Percentiles rank a stretch among this genome's conserved stretches.
Evolutionary conservation across 1,284 basidiomycete species (phyloP).

Genomic region (Ustilago shanxiensis): DNA sequence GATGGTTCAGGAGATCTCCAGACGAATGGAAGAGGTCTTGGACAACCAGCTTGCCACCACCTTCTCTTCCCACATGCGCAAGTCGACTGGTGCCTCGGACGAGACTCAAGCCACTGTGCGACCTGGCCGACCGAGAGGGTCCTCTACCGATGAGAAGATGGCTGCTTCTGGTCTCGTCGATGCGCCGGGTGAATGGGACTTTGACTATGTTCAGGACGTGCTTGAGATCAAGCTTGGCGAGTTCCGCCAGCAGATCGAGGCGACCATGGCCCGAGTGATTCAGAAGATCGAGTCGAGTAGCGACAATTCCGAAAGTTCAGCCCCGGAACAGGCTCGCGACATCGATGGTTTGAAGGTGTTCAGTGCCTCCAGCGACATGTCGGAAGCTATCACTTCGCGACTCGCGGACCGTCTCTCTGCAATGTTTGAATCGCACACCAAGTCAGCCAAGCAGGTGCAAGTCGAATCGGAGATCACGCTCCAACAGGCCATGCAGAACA

Average conservation of each 20-base stretch:
- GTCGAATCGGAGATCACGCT: slow-evolving; percentile 14
- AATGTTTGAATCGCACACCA: slow-evolving; percentile 14
- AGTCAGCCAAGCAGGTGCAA: slow-evolving; percentile 8
- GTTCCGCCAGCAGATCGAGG: slow-evolving; percentile 48
- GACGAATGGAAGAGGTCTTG: slow-evolving; percentile 32
- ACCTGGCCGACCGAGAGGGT: slow-evolving; percentile 4
- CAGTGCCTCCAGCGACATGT: slow-evolving; percentile 7
- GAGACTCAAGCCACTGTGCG: slow-evolving; percentile 52
- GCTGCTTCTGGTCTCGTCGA: slow-evolving; percentile 31
- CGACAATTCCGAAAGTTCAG: neutral
- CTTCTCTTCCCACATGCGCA: slow-evolving; percentile 22
- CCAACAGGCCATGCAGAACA: slow-evolving; percentile 25
- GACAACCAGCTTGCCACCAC: slow-evolving; percentile 25
- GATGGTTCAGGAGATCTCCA: slow-evolving; percentile 32
- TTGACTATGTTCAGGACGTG: slow-evolving; percentile 60
- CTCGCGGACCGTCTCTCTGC: slow-evolving; percentile 14
- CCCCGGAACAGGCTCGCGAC: neutral
- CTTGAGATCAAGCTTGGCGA: slow-evolving; percentile 52
- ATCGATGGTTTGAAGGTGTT: neutral
- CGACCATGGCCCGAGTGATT: slow-evolving; percentile 31
- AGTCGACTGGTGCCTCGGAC: slow-evolving; percentile 33
- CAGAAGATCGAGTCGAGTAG: slow-evolving; percentile 26
- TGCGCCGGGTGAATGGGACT: slow-evolving; percentile 55
- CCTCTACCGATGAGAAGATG: slow-evolving; percentile 25
- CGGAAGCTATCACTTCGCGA: slow-evolving; percentile 21